These are phyloP conservation scores for Afroboletus lepidellus DNA, from an alignment of 1,284 basidiomycete genomes.

Conservation along the genomic window DNA sequence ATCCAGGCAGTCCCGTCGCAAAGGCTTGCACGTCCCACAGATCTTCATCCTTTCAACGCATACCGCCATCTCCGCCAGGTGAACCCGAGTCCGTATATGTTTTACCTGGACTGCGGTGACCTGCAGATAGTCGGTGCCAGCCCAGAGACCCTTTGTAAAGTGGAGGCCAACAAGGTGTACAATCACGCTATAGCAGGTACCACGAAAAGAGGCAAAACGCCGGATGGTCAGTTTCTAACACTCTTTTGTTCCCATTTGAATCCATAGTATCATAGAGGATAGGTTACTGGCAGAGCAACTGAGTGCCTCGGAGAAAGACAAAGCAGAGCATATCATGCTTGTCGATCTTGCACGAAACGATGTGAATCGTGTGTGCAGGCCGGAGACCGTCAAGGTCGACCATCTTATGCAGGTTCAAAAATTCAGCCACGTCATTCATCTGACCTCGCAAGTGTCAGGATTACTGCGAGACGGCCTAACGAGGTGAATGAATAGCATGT, in stretches of 20 bases:
- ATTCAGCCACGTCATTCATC: conserved; percentile 97
- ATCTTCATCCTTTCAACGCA: conserved; percentile 95
- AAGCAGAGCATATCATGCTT: conserved; percentile 98
- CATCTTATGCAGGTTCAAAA: conserved; percentile 93
- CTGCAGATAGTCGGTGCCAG: conserved; percentile 95
- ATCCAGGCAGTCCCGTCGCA: conserved; percentile 99
- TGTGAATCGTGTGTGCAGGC: conserved; percentile 96
- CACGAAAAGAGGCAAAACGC: conserved; percentile 81
- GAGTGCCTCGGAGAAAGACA: conserved; percentile 86
- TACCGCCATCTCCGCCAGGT: conserved; percentile 91
- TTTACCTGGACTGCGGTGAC: conserved; percentile 93
- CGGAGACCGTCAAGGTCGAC: conserved; percentile 94
- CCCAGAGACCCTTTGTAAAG: conserved; percentile 97
- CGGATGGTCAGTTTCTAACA: conserved; percentile 62
- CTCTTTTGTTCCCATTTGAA: conserved; percentile 5
- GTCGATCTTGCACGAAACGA: conserved; percentile 99
- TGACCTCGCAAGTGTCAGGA: conserved; percentile 95
- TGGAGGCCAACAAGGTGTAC: conserved; percentile 88
- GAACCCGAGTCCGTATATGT: conserved; percentile 99
- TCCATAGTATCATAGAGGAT: conserved; percentile 67
- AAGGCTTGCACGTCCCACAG: conserved; percentile 80
- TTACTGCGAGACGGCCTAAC: conserved; percentile 79
- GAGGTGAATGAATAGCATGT: conserved; percentile 47
- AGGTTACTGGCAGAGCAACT: conserved; percentile 73
- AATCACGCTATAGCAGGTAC: conserved; percentile 99